A percentile compares a stretch with the other conserved stretches of the same genome.
Conservation (phyloP, 2,329 filamentous ascomycete species). For the Monilinia laxa region DNA sequence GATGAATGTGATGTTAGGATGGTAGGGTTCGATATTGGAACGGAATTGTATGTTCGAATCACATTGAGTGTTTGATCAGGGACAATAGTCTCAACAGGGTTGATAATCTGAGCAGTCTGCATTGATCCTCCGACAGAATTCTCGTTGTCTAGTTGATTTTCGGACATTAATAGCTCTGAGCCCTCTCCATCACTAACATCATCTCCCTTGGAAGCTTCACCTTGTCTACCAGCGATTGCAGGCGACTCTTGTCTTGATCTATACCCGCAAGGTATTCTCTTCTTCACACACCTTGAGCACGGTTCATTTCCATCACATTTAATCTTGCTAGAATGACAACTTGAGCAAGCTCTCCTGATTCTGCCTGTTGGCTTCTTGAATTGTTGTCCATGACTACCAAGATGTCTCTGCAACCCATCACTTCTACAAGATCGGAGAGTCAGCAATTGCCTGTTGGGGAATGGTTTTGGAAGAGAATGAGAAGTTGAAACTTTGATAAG, state of each 20-base stretch:
- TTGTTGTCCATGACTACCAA: conserved; percentile 33
- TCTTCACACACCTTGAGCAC: conserved; percentile 45
- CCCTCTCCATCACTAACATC: neutral
- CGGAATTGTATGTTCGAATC: neutral
- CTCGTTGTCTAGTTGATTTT: neutral
- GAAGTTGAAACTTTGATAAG: no score
- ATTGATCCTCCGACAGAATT: neutral
- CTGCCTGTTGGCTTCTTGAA: conserved; percentile 36
- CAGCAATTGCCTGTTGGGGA: no score
- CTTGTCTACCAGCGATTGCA: neutral
- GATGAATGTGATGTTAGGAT: neutral
- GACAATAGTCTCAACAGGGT: neutral
- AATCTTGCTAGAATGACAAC: conserved; percentile 48
- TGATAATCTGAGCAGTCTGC: neutral
- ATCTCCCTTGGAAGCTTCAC: neutral
- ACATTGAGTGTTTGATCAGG: neutral
- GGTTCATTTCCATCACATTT: conserved; percentile 46
- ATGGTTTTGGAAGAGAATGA: no score
- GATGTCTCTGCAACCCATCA: conserved; percentile 36
- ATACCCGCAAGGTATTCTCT: conserved; percentile 44
- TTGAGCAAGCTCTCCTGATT: conserved; percentile 45
- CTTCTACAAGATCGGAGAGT: conserved; percentile 19
- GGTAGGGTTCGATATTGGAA: neutral
- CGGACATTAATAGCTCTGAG: neutral
- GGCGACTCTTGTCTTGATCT: conserved; percentile 11